Percentiles rank a stretch among this genome's conserved stretches.
Conservation (phyloP, 2,329 filamentous ascomycete species). For the Arthrobotrys sphaeroides region DNA sequence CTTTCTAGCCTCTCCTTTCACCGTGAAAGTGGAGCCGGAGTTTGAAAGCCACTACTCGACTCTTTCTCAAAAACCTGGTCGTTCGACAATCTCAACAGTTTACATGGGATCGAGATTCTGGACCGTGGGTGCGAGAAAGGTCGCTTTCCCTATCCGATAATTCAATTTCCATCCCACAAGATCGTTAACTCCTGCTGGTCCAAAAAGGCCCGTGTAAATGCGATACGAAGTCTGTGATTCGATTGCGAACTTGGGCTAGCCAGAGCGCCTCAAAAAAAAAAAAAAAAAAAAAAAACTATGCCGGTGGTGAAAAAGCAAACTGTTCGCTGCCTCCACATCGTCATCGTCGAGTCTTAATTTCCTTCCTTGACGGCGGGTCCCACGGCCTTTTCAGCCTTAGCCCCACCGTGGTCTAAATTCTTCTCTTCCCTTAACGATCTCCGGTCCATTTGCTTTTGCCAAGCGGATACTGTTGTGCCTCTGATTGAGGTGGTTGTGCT, state of each 20-base stretch:
- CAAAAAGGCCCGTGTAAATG: slow-evolving; percentile 28
- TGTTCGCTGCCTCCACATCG: slow-evolving; percentile 36
- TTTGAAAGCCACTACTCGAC: background rate
- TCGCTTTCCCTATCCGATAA: slow-evolving; percentile 9
- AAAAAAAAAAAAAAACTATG: slow-evolving; percentile 2
- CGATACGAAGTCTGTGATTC: slow-evolving; percentile 30
- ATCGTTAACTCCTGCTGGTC: background rate
- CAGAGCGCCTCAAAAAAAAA: slow-evolving; percentile 26
- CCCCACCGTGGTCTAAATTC: slow-evolving; percentile 37
- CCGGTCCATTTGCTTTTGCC: slow-evolving; percentile 19
- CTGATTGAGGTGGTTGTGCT: slow-evolving; percentile 15
- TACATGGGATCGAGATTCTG: slow-evolving; percentile 35
- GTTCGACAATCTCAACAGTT: background rate
- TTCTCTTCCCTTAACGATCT: slow-evolving; percentile 14
- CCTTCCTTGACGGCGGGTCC: slow-evolving; percentile 36
- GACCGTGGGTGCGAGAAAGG: slow-evolving; percentile 4
- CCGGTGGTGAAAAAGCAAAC: background rate
- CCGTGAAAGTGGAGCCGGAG: background rate
- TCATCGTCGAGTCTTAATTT: slow-evolving; percentile 50
- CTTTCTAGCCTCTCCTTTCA: background rate
- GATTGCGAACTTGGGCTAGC: slow-evolving; percentile 15
- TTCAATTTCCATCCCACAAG: slow-evolving; percentile 20
- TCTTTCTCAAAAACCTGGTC: too few species aligned
- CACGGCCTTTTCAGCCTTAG: slow-evolving; percentile 47
- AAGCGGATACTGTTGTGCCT: slow-evolving; percentile 27